Evolutionary conservation across 2,329 filamentous ascomycete species (phyloP).

Genomic region (Venturia asperata): DNA sequence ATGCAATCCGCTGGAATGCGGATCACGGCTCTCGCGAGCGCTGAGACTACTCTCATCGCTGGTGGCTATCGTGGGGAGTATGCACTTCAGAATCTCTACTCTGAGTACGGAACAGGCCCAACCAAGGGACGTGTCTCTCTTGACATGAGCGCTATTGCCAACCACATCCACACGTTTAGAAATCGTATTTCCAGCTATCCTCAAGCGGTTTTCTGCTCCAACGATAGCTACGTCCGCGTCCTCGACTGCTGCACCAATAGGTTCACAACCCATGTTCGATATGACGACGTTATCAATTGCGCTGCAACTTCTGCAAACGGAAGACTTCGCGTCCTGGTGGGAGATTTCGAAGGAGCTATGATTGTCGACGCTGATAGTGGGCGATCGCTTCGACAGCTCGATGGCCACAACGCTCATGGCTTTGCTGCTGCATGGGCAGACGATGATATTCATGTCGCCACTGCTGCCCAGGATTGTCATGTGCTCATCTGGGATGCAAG

Average conservation of each 20-base stretch:
- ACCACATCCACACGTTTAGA: constrained; percentile 49
- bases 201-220: constrained; percentile 50
- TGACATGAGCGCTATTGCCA: constrained; percentile 49
- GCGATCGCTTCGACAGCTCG: constrained; percentile 46
- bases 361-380: constrained; percentile 65
- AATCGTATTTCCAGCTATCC: constrained; percentile 43
- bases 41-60: constrained; percentile 42
- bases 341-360: constrained; percentile 58
- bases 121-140: constrained; percentile 44
- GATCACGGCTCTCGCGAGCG: constrained; percentile 48
- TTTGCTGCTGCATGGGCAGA: constrained; percentile 77
- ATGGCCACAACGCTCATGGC: constrained; percentile 61
- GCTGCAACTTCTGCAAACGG: constrained; percentile 64
- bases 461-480: constrained; percentile 66
- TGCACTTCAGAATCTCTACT: constrained; percentile 40
- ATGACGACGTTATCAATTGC: constrained; percentile 62
- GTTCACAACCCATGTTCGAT: constrained; percentile 50
- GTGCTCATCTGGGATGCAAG: constrained; percentile 72
- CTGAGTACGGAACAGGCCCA: constrained; percentile 29
- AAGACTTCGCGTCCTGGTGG: constrained; percentile 64
- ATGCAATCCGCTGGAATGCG: constrained; percentile 36
- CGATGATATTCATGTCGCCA: constrained; percentile 68
- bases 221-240: constrained; percentile 48
- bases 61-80: constrained; percentile 54
- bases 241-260: constrained; percentile 51